These are phyloP conservation scores for Miamiensis avidus DNA, from an alignment of 169 alveolate genomes.

Conservation along the genomic window DNA sequence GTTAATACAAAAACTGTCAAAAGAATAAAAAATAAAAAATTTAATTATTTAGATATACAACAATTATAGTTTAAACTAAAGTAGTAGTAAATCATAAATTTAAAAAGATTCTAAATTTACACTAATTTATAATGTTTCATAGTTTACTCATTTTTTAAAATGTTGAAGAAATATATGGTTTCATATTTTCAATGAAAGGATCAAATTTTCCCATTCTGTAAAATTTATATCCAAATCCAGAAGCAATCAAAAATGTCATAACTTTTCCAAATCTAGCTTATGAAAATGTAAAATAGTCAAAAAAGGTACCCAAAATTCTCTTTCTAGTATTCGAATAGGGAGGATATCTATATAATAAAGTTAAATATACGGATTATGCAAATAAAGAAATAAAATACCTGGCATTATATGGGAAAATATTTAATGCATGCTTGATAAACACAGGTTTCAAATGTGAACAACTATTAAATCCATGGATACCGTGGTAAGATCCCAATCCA, in stretches of 20 bases:
- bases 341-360: constrained; percentile 4
- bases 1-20: too few species aligned
- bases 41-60: too few species aligned
- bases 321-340: constrained; percentile 23
- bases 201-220: neutral
- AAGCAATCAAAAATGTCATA: too few species aligned
- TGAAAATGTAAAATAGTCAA: neutral
- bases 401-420: constrained; percentile 43
- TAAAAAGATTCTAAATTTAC: too few species aligned
- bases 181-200: neutral
- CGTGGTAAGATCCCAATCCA: constrained; percentile 82
- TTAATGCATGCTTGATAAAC: constrained; percentile 29
- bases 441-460: constrained; percentile 64
- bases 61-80: too few species aligned
- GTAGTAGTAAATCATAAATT: neutral
- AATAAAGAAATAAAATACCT: constrained; percentile 24
- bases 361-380: too few species aligned
- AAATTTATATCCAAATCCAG: neutral
- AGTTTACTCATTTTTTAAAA: neutral
- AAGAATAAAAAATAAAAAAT: too few species aligned
- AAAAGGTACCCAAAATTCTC: neutral
- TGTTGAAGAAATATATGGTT: neutral
- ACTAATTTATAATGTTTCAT: neutral
- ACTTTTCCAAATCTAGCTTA: neutral
- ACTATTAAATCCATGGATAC: constrained; percentile 72